phyloP scores from a whole-genome alignment of 2,329 filamentous ascomycete genomes.

The Diplodia mutila region DNA sequence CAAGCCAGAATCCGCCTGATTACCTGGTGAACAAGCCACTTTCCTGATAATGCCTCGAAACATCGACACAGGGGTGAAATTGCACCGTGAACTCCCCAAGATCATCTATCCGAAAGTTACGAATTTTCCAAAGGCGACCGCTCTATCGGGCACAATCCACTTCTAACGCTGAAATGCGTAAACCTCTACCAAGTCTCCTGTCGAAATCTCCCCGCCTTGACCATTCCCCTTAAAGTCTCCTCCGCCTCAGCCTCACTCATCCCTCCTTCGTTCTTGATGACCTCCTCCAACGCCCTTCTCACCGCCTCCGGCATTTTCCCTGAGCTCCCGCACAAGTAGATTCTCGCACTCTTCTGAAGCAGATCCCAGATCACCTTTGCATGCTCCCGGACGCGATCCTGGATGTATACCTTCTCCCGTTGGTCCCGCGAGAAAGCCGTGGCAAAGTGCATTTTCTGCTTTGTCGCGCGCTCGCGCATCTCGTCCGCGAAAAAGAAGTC shows the following conservation, averaged over 20 bases:
- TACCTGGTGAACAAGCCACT: too few relatives aligned
- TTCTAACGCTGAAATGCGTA: neutral
- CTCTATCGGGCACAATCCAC: neutral
- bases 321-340: slow-evolving; percentile 64
- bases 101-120: neutral
- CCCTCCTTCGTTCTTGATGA: slow-evolving; percentile 52
- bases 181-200: slow-evolving; percentile 68
- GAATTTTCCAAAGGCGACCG: neutral
- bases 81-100: too few relatives aligned
- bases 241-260: slow-evolving; percentile 57
- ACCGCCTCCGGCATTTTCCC: slow-evolving; percentile 74
- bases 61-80: too few relatives aligned
- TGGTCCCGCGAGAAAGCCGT: slow-evolving; percentile 72
- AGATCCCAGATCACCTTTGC: slow-evolving; percentile 57
- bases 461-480: slow-evolving; percentile 43
- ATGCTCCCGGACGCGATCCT: slow-evolving; percentile 62
- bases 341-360: slow-evolving; percentile 54
- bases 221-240: slow-evolving; percentile 59
- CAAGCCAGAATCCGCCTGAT: too few relatives aligned
- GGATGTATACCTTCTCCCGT: slow-evolving; percentile 67
- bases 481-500: slow-evolving; percentile 85
- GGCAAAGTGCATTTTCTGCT: slow-evolving; percentile 56
- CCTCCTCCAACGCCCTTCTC: slow-evolving; percentile 66
- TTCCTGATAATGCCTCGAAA: too few relatives aligned
- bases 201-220: slow-evolving; percentile 65